Evolutionary conservation across 345 rosid species (phyloP), one percentile per base, ranked within the genome.

Genomic region (Gossypium turneri): DNA sequence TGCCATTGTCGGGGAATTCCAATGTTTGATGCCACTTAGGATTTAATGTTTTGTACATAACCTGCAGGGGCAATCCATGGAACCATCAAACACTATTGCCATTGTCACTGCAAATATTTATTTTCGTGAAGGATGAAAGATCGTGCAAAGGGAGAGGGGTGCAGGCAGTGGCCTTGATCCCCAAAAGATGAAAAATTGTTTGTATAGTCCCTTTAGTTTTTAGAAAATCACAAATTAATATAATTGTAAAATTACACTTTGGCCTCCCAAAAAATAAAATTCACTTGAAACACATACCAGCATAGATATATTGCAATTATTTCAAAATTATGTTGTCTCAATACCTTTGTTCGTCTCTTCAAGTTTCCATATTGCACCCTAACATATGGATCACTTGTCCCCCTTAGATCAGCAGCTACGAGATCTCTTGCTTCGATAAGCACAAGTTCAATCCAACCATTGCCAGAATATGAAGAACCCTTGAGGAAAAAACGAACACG

Each of bases 341-440:
- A 51, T 16, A 91, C 99, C 99, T 95, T 95, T 66, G 98, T 93
- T 75, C 88, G 86, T 80, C 78, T 94, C 88, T 87, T 93, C 82
- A 84, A 74, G 81, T 85, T 81, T 73, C 99, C 99, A 68, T 91
- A 95, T 0, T 93, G 96, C 79, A 93, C 94, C 75, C 94, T 88
- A 47, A 95, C 99, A 66, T 91, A 95, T 76, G 99, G 99, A 83
- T 95, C 99, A 71, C 99, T 95, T 25, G 99, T 95, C 73, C 99
- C 99, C 79, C 98, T 81, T 75, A 95, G 83, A 90, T 95, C 99
- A 8, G 98, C 99, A 5, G 94, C 99, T 57, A 90, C 72, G 48
- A 95, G 96, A 67, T 95, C 99, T 78, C 78, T 90, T 1, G 91
- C 99, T 84, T 95, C 98, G 43, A 95, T 70, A 65, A 95, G 88